Base-by-base conservation (phyloP, 768 basidiomycete genomes). In the Lyophyllum shimeji region DNA sequence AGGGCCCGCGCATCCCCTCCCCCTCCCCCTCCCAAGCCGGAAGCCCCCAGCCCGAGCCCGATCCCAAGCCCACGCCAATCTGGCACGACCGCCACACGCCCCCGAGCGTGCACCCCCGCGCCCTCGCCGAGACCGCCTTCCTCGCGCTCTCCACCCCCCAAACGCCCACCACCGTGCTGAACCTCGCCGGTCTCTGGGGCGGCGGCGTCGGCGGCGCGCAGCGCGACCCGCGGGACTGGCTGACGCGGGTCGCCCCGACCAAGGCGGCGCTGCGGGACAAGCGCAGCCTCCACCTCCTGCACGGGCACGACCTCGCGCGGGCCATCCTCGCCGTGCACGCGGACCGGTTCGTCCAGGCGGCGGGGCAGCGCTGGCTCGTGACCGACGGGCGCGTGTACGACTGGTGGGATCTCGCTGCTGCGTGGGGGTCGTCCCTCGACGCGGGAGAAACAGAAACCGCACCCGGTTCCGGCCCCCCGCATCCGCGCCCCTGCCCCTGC, bases 171-270 rank as follows among this genome's bases (percentile, higher is more conserved):
- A 81, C 81, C 1, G 82, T 89, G 0, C 72, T 89, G 31, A 80
- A 87, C 60, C 80, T 89, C 24, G 70, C 77, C 7, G 87, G 86
- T 0, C 71, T 89, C 7, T 87, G 83, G 83, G 86, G 87, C 29
- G 29, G 9, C 29, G 29, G 9, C 29, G 29, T 4, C 9, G 29
- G 9, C 9, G 29, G 29, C 20, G 83, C 82, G 1, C 57, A 68
- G 7, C 75, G 86, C 9, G 67, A 72, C 4, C 67, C 74, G 15
- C 70, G 71, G 31, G 82, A 83, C 60, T 86, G 80, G 78, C 74
- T 87, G 6, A 62, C 65, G 1, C 71, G 75, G 12, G 75, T 87
- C n/a, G 81, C 82, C 0, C 75, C 82, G 0, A 76, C 78, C 3
- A 85, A 85, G 63, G 83, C 84, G 7, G 76, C 74, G 0, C 65